Evolutionary conservation across 352 stramenopile species (phyloP), one percentile per base, ranked within the genome.

Genomic region (Phytophthora podocarpi): DNA sequence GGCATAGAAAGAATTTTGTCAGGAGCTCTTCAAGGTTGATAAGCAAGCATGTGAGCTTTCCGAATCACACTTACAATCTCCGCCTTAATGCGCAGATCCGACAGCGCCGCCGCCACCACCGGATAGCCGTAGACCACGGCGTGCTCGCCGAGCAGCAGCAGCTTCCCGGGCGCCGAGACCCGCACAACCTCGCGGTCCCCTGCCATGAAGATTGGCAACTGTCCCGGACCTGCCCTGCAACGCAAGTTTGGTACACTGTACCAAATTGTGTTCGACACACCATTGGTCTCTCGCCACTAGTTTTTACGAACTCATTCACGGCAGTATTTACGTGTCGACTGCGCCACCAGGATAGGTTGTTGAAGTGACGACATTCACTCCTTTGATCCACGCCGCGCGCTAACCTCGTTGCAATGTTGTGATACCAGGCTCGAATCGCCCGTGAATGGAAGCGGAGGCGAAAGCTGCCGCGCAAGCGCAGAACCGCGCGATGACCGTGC

Each of bases 111-210:
- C 0, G 90, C 93, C 36, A 98, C 76, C 16, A 87, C 90, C 3
- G 89, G 79, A 23, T 76, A 89, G 9, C 90, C 87, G 46, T 97
- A 96, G 11, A 97, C 89, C 27, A 97, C 89, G 0, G 90, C 87
- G 62, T 97, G 90, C 67, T 97, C 89, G 9, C 89, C 89, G 37
- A 97, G 90, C 32, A 97, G 82, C 62, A 97, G 78, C 48, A 96
- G 68, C 59, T 97, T 97, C n/a, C 85, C 89, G 0, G 90, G 90
- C 42, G 90, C 89, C 47, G 86, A 92, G 35, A 80, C 82, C 28
- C 67, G 70, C 46, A 91, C 63, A 40, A 67, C 48, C 3, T 60
- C 23, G 15, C 39, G 16, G 16, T 70, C 54, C 50, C 31, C 36
- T 56, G 45, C 34, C 67, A 76, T 72, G 21, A 34, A 26, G 30